Percentiles rank a stretch among this genome's conserved stretches.
These are phyloP conservation scores for Angophora floribunda DNA, from an alignment of 345 rosid genomes.

Conservation along the genomic window DNA sequence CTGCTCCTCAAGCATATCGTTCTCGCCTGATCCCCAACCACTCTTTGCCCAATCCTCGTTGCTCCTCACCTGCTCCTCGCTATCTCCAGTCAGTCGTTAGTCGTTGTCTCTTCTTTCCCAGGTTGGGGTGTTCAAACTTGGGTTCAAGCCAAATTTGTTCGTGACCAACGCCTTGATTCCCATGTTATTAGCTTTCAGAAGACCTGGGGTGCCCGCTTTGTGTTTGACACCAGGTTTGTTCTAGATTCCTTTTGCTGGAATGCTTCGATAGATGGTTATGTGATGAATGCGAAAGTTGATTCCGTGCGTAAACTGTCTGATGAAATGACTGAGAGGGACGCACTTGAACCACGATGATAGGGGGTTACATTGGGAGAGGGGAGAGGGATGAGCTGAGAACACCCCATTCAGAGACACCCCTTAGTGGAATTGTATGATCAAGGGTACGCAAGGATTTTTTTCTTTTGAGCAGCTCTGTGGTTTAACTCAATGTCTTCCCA, in stretches of 20 bases:
- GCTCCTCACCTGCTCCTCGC: background rate
- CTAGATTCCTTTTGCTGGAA: slow-evolving; percentile 13
- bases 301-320: slow-evolving; percentile 26
- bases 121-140: slow-evolving; percentile 1
- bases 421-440: slow-evolving; percentile 52
- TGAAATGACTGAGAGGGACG: slow-evolving; percentile 11
- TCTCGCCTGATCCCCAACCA: background rate
- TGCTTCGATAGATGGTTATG: slow-evolving; percentile 12
- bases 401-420: slow-evolving; percentile 20
- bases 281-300: slow-evolving; percentile 1
- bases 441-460: slow-evolving; percentile 46
- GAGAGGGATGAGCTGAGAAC: slow-evolving; percentile 7
- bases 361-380: background rate
- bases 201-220: background rate
- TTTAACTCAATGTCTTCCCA: slow-evolving; percentile 6
- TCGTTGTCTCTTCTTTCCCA: background rate
- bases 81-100: accelerated
- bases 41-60: background rate
- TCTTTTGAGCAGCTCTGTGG: slow-evolving; percentile 8
- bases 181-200: slow-evolving; percentile 4
- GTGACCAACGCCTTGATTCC: slow-evolving; percentile 12
- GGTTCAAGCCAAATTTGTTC: slow-evolving; percentile 13
- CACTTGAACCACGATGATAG: slow-evolving; percentile 6
- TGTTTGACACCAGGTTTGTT: slow-evolving; percentile 9
- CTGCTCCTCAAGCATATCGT: background rate